Evolutionary conservation across 352 stramenopile genomes (phyloP), one percentile per base, ranked within the genome.

Genomic region (Blastocystis sp.): DNA sequence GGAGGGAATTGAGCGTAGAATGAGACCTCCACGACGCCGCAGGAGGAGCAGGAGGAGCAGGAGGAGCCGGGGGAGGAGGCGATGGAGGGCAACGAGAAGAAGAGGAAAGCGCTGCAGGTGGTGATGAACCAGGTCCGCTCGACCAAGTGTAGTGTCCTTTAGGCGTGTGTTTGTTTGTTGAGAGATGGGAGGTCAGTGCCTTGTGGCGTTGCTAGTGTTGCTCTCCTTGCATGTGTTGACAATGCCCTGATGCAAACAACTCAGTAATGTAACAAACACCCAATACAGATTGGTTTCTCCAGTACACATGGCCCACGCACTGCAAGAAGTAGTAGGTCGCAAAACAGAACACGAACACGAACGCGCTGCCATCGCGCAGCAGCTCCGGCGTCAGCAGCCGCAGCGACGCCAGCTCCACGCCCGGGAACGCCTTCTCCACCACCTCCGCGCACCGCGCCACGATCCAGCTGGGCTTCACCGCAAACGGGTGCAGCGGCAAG

Each of bases 261-360:
- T 34, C 28, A 34, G 28, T 0, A 56, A 56, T 56, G 5, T 7
- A 56, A 56, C 48, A 56, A 56, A 56, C 48, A 56, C 48, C 5
- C 5, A 7, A 56, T 7, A 17, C 5, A 56, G 48, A 56, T 2
- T 69, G 53, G 2, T 40, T 82, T 43, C 56, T 66, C 74, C 74
- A 82, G 28, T 82, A 82, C 40, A 82, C 23, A 38, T 66, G 43
- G 17, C 74, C 74, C 28, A 82, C 69, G n/a, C 53, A 70, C 53
- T 82, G 74, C 7, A 82, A 3, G 52, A 82, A 82, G 41, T 82
- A 82, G 74, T 82, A 82, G 23, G 48, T 67, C 34, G 43, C 45
- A 38, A 82, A 11, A 17, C 43, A 34, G 56, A 59, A 82, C 34
- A 82, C 34, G 52, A 66, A 66, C 38, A 82, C n/a, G 10, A 66